Evolutionary conservation across 192 early-diverging fungal genomes (phyloP).

Genomic region (Podochytrium sp.): DNA sequence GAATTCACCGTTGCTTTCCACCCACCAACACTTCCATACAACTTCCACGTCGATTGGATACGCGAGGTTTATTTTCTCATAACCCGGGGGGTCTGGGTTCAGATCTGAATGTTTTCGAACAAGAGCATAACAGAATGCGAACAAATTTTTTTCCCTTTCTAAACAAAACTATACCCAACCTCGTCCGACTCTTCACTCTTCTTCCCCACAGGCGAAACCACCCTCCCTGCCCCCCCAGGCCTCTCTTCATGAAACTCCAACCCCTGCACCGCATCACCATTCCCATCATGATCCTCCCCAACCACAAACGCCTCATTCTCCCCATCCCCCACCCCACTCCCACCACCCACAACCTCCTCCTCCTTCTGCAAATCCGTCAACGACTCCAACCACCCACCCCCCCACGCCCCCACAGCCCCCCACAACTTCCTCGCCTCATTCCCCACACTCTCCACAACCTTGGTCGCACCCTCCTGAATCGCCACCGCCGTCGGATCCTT

Average conservation of each 20-base stretch:
- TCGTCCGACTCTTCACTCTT: background rate
- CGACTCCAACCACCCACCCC: background rate
- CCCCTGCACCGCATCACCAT: background rate
- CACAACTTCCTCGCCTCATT: background rate
- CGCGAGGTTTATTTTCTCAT: no score
- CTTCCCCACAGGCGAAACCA: background rate
- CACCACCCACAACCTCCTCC: background rate
- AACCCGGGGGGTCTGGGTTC: no score
- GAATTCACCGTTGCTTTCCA: no score
- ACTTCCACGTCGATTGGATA: no score
- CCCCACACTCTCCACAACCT: constrained; percentile 3
- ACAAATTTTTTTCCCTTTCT: no score
- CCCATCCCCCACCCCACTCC: background rate
- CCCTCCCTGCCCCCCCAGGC: background rate
- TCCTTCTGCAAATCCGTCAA: background rate
- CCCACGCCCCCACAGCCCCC: constrained; percentile 7
- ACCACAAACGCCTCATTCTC: background rate
- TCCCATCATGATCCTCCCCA: background rate
- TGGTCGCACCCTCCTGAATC: constrained; percentile 19
- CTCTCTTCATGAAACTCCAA: constrained; percentile 19
- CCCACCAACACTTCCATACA: no score
- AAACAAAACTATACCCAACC: constrained; percentile 14
- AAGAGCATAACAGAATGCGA: no score
- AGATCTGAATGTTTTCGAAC: no score
- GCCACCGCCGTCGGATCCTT: constrained; percentile 14